Conservation (phyloP, 371 early-diverging fungal species). For the Syncephalastrum sp. region DNA sequence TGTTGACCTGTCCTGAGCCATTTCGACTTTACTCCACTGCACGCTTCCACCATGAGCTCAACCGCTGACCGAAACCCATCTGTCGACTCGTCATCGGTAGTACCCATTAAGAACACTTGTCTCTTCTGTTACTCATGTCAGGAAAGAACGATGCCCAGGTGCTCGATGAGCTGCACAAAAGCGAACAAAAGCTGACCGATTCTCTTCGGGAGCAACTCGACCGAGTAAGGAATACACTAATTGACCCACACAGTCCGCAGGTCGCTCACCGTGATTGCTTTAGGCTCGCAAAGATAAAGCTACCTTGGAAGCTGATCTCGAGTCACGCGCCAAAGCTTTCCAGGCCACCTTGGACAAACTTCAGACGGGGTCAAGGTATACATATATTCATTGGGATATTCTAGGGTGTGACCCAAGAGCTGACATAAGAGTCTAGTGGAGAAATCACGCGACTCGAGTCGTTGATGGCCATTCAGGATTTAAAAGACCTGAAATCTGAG, state of each 20-base stretch:
- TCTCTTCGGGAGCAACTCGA: conserved; percentile 47
- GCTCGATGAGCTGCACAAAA: conserved; percentile 23
- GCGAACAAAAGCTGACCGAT: conserved; percentile 36
- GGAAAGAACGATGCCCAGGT: no score
- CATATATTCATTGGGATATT: background rate
- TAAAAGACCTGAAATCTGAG: conserved; percentile 34
- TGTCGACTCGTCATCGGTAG: no score
- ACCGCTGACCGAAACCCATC: no score
- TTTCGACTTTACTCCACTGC: no score
- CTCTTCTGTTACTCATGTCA: no score
- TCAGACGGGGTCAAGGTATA: conserved; percentile 28
- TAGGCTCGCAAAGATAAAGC: conserved; percentile 51
- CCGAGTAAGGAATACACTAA: conserved; percentile 20
- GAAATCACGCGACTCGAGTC: conserved; percentile 23
- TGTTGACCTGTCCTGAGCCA: no score
- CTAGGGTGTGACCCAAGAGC: no score
- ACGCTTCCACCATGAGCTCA: no score
- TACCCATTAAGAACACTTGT: no score
- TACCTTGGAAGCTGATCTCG: conserved; percentile 41
- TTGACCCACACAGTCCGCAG: no score
- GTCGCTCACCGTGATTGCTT: background rate
- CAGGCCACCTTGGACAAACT: conserved; percentile 34
- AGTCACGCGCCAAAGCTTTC: conserved; percentile 40
- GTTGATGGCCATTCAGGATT: conserved; percentile 28
- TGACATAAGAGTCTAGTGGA: conserved; percentile 7